Evolutionary conservation across 148 eudicot genomes (phyloP).

Genomic region (Pharnaceum exiguum): DNA sequence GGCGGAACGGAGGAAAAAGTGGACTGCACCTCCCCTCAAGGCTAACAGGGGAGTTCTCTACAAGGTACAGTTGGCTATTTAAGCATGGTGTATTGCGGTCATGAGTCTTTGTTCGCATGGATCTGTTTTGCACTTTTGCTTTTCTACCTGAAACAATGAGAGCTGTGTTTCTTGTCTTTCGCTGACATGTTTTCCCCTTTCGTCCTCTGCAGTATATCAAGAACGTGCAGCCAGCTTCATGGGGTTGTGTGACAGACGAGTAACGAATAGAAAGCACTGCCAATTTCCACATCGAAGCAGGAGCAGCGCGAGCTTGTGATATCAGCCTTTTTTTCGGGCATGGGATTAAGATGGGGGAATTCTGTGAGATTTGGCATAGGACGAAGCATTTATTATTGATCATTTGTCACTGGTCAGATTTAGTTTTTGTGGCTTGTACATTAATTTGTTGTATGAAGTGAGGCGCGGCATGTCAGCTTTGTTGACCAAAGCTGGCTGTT

Average conservation of each 20-base stretch:
- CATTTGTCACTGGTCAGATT: background rate
- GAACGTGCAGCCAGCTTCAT: constrained; percentile 77
- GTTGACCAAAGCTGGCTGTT: background rate
- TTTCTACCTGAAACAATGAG: background rate
- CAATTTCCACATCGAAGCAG: background rate
- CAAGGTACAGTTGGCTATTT: constrained; percentile 40
- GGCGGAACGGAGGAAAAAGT: constrained; percentile 63
- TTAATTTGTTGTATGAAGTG: constrained; percentile 2
- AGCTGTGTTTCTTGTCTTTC: background rate
- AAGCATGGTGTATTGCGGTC: background rate
- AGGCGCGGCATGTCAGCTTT: background rate
- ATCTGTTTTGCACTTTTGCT: too few relatives aligned
- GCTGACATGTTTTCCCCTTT: constrained; percentile 1
- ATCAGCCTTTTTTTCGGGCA: background rate
- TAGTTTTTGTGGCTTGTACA: constrained; percentile 11
- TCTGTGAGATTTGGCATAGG: background rate
- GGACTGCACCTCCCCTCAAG: constrained; percentile 68
- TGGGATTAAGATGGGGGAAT: background rate
- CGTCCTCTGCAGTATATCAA: constrained; percentile 59
- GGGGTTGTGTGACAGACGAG: constrained; percentile 87
- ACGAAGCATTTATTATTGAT: background rate
- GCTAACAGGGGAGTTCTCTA: constrained; percentile 77
- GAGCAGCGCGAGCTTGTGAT: constrained; percentile 1
- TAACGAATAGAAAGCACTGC: constrained; percentile 13
- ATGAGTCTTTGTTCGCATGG: too few relatives aligned